Evolutionary conservation across 257 asterid species (phyloP), one percentile per base, ranked within the genome.

Genomic region (Nicotiana tabacum): DNA sequence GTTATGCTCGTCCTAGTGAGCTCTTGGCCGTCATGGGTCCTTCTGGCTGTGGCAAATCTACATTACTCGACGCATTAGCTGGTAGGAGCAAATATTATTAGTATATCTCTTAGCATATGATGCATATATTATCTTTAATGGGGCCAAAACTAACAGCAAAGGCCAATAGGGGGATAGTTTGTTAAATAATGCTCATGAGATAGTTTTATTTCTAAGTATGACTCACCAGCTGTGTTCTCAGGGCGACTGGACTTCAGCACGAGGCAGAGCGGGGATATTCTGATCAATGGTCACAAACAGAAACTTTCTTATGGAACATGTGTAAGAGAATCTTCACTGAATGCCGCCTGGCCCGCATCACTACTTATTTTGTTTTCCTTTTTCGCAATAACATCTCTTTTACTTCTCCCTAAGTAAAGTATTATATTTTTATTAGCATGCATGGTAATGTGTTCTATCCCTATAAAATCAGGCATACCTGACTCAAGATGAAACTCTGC

Each of bases 261-360:
- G 1, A 80, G 84, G 68, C 88, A 86, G 51, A 80, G 77, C 17
- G 88, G 88, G 4, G 88, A 86, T 1, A 83, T 86, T 29, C 68
- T 76, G 11, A 66, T 86, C 51, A 86, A 86, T 48, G 88, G 88
- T 6, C 86, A 70, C 48, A 83, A 10, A 53, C 84, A 86, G 78
- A 32, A 60, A 4, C 81, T 86, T 8, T 85, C 88, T 6, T 83
- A 83, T 74, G 88, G 88, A 85, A 83, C 88, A 12, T 85, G 86
- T n/a, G 88, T 83, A 85, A 78, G 81, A 37, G 9, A 11, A 15
- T 70, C 67, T 13, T 79, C 43, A 35, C 57, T 58, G 32, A 78
- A 32, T 77, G 27, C 51, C 6, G 7, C 6, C 1, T 21, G 32
- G 32, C 66, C 33, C 9, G 29, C 77, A 69, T 39, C 57, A 39